Evolutionary conservation across 2,329 filamentous ascomycete genomes (phyloP).

Genomic region (Cordyceps fumosorosea): DNA sequence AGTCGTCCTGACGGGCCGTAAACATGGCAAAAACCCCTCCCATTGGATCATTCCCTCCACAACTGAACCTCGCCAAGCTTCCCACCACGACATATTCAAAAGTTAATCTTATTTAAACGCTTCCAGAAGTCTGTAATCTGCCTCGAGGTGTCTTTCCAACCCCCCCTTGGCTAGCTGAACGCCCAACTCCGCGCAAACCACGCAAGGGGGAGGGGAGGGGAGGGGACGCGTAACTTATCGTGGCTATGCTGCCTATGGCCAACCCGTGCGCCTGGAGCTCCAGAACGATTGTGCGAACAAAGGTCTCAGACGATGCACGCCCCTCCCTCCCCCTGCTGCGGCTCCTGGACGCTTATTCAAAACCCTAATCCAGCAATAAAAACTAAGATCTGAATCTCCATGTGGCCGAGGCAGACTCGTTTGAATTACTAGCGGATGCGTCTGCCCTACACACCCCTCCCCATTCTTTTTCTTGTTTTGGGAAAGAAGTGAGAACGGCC

Average conservation of each 20-base stretch:
- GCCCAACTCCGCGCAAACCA: not conserved
- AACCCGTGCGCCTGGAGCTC: too few species aligned
- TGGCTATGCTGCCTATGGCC: not conserved
- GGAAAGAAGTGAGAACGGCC: not conserved
- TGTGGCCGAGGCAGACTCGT: not conserved
- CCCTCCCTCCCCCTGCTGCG: not conserved
- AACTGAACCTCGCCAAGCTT: not conserved
- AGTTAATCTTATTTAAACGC: not conserved
- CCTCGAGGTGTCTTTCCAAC: not conserved
- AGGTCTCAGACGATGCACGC: too few species aligned
- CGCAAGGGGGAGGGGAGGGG: not conserved
- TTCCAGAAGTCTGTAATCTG: not conserved
- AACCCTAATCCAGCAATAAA: not conserved
- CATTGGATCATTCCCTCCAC: not conserved
- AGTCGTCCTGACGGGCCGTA: too few species aligned
- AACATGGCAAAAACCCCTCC: not conserved
- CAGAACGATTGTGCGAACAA: too few species aligned
- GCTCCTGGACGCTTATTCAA: too few species aligned
- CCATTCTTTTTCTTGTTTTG: not conserved
- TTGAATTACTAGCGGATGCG: not conserved
- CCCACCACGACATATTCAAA: not conserved
- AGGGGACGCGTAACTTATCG: slow-evolving; percentile 3
- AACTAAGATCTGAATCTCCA: not conserved
- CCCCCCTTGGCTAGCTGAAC: not conserved
- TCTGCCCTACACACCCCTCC: not conserved